These are phyloP conservation scores for Bodo saltans DNA, from an alignment of 78 protist species.

Conservation along the genomic window DNA sequence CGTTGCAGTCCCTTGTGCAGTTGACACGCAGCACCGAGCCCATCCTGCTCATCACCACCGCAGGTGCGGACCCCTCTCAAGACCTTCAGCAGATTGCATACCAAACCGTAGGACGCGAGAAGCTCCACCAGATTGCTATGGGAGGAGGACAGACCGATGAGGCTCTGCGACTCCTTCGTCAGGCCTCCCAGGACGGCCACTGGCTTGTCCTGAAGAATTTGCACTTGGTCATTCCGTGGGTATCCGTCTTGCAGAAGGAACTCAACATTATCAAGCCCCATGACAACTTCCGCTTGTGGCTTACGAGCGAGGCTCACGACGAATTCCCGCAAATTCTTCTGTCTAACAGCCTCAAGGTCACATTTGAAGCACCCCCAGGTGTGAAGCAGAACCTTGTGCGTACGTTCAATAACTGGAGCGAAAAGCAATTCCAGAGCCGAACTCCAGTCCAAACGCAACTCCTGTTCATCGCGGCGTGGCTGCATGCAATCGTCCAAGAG, in stretches of 20 bases:
- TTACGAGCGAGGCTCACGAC: conserved; percentile 73
- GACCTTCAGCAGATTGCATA: conserved; percentile 55
- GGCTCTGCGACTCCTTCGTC: conserved; percentile 44
- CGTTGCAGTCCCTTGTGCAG: neutral
- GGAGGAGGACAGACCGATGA: conserved; percentile 67
- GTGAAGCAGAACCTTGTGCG: conserved; percentile 59
- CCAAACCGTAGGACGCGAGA: neutral
- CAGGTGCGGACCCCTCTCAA: conserved; percentile 75
- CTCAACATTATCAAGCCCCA: conserved; percentile 34
- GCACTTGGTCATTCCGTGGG: conserved; percentile 75
- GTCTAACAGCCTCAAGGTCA: conserved; percentile 49
- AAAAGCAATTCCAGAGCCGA: conserved; percentile 19
- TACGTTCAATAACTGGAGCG: conserved; percentile 45
- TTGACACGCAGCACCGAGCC: conserved; percentile 36
- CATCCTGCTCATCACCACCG: conserved; percentile 50
- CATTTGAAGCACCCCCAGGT: conserved; percentile 88
- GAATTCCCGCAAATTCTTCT: conserved; percentile 55
- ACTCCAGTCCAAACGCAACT: conserved; percentile 30
- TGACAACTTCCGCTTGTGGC: conserved; percentile 69
- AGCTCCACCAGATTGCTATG: conserved; percentile 61
- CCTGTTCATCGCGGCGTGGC: conserved; percentile 66
- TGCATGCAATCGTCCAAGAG: conserved; percentile 80
- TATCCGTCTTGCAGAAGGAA: conserved; percentile 57
- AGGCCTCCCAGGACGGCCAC: conserved; percentile 45
- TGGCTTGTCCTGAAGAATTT: conserved; percentile 80